Base-by-base conservation (phyloP, 148 eudicot species). In the Oxyria digyna region DNA sequence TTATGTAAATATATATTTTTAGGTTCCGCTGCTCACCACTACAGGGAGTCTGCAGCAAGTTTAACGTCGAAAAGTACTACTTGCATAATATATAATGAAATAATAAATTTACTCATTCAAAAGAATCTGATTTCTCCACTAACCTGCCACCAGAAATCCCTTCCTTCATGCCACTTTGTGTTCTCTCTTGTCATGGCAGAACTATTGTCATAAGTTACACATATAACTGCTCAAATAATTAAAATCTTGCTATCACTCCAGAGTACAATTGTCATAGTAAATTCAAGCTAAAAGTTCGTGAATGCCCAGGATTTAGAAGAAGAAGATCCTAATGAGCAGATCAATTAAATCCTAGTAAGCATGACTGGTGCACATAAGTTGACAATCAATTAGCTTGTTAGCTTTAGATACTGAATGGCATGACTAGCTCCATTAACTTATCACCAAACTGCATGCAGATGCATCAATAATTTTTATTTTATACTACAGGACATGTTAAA, bases 91-190 rank as follows among this genome's bases (percentile, higher is more conserved):
- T 59, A 27, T 12, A 59, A 59, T 59, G 64, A 29, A 4, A 15
- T 29, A 6, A 4, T 59, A 20, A n/a, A n/a, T n/a, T n/a, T 59
- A 65, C 8, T 64, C 35, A 48, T 54, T 59, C 9, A 27, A 20
- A 15, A 14, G 37, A 59, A 59, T 5, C 5, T 59, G 38, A 14
- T 59, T 59, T 15, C 38, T 72, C 42, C 67, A 67, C 87, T 52
- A 74, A 95, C 99, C 99, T 95, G 97, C 99, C 99, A 95, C 99
- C 99, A 95, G 23, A 81, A 48, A 81, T 95, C 99, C 76, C 97
- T 85, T 71, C 86, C 89, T 45, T 78, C 81, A 32, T 80, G 80
- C 97, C 99, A 95, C 42, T 84, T 83, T 9, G 97, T 91, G 81
- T 42, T 78, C 73, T 88, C 94, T 79, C 83, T 84, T 75, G 76